Evolutionary conservation across 345 rosid genomes (phyloP), one percentile per base, ranked within the genome.

Genomic region (Kandelia obovata): DNA sequence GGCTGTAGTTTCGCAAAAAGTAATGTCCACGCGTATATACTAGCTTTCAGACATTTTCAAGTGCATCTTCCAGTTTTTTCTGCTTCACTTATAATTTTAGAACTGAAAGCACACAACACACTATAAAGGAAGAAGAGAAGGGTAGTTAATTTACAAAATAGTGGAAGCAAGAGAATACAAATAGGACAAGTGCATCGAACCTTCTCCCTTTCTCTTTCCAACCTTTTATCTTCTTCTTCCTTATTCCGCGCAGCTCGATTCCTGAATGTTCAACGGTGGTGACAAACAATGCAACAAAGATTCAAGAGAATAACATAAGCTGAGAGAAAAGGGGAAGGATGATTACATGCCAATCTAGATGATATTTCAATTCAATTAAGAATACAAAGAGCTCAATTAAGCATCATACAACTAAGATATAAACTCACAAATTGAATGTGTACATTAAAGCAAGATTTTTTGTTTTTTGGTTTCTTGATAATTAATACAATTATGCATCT

Each of bases 181-280:
- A 49, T n/a, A 25, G 32, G 8, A 34, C n/a, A 16, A 15, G 16
- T 59, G 5, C 28, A 69, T 23, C 2, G 19, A 80, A 88, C 98
- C 88, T 86, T 89, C 81, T 94, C 96, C 67, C 78, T 81, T 64
- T 84, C 85, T 67, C 84, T 77, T 77, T 83, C 84, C 6, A 37
- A 53, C 76, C 71, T 81, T 37, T 66, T 83, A 73, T 87, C 89
- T 75, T 84, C 86, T 56, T 82, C 92, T 64, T 78, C 81, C 73
- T 76, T 78, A 62, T 49, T 78, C 71, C 62, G 80, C 62, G 65
- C 77, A 37, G 78, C 85, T 74, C 30, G 81, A 71, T 88, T 75
- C 83, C 97, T 91, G 47, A n/a, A 25, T 9, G 27, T 6, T 53
- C 21, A 53, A n/a, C 27, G 26, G 7, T 21, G 26, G 26, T 56